Evolutionary conservation across 179 eudicot genomes (phyloP).

Genomic region (Silene vulgaris): DNA sequence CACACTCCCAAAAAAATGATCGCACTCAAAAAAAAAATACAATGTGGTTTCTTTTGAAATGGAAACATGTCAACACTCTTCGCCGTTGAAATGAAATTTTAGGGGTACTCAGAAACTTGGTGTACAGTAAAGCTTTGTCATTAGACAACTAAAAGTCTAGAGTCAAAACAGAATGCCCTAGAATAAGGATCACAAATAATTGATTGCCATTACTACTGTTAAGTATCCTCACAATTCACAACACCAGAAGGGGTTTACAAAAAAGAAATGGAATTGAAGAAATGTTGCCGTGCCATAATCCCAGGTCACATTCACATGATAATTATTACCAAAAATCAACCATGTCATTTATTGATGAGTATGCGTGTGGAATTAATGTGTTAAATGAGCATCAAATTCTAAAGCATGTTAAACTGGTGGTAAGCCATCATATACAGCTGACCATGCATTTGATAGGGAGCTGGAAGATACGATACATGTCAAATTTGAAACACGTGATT

Average conservation of each 20-base stretch:
- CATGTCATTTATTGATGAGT: background rate
- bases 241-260: background rate
- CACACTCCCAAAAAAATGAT: background rate
- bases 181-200: background rate
- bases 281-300: background rate
- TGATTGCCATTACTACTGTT: background rate
- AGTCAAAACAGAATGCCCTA: background rate
- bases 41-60: background rate
- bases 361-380: background rate
- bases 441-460: background rate
- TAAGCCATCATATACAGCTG: background rate
- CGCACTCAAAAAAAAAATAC: too few species aligned
- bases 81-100: background rate
- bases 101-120: background rate
- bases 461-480: background rate
- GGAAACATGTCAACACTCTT: background rate
- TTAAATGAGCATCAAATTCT: background rate
- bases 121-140: conserved; percentile 1
- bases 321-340: background rate
- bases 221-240: background rate
- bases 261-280: background rate
- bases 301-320: background rate
- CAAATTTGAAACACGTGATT: background rate
- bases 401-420: background rate
- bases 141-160: background rate